Evolutionary conservation across 768 basidiomycete genomes (phyloP).

Genomic region (Russula lepida): DNA sequence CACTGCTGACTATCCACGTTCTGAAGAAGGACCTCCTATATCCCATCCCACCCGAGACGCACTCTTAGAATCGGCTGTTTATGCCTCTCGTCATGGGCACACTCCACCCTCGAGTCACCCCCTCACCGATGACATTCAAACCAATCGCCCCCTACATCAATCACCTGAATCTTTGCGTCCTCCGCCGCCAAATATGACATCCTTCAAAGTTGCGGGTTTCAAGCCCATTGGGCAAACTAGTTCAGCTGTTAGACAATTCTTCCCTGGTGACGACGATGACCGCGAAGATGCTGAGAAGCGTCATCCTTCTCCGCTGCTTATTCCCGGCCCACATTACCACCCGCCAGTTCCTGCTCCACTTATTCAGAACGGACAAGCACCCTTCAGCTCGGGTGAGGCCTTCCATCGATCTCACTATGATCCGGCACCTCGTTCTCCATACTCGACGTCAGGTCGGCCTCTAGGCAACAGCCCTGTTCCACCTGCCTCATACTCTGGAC

Average conservation of each 20-base stretch:
- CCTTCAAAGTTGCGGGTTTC: conserved; percentile 44
- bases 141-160: conserved; percentile 8
- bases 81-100: conserved; percentile 9
- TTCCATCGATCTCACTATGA: conserved; percentile 14
- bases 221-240: conserved; percentile 54
- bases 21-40: neutral
- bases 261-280: conserved; percentile 73
- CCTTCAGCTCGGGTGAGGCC: conserved; percentile 8
- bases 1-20: neutral
- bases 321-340: conserved; percentile 14
- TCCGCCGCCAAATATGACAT: neutral
- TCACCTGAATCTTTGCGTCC: conserved; percentile 1
- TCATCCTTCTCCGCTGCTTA: conserved; percentile 9
- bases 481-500: conserved; percentile 3
- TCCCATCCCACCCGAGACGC: conserved; percentile 6
- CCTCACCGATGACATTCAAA: conserved; percentile 3
- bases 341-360: conserved; percentile 15
- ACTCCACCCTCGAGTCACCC: neutral
- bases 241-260: conserved; percentile 65
- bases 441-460: conserved; percentile 1
- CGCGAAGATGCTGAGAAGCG: conserved; percentile 25
- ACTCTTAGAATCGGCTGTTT: conserved; percentile 1
- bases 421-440: conserved; percentile 14
- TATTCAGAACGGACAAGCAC: conserved; percentile 10
- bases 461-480: conserved; percentile 13